phyloP scores from a whole-genome alignment of 352 stramenopile genomes.

The Discostella stelligera region DNA sequence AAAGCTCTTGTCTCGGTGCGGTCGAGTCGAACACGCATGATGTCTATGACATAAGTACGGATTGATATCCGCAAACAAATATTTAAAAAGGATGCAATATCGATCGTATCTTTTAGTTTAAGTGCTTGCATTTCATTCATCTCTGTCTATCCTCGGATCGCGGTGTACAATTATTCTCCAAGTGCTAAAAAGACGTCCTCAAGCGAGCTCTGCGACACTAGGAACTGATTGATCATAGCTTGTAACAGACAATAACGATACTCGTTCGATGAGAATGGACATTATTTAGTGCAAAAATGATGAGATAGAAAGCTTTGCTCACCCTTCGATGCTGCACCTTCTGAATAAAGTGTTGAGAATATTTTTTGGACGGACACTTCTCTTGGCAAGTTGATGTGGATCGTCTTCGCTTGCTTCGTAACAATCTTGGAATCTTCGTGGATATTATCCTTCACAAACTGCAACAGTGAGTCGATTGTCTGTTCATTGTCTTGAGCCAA shows the following conservation, averaged over 20 bases:
- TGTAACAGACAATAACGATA: neutral
- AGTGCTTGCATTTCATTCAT: too few relatives aligned
- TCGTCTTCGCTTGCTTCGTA: slow-evolving; percentile 57
- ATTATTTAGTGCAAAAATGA: neutral
- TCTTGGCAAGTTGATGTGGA: slow-evolving; percentile 55
- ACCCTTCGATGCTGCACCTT: slow-evolving; percentile 39
- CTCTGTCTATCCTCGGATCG: too few relatives aligned
- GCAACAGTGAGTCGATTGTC: slow-evolving; percentile 30
- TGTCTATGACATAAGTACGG: too few relatives aligned
- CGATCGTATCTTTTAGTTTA: too few relatives aligned
- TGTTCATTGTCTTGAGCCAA: slow-evolving; percentile 35
- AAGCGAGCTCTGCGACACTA: slow-evolving; percentile 63
- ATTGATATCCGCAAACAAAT: too few relatives aligned
- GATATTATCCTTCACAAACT: slow-evolving; percentile 51
- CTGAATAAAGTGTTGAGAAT: slow-evolving; percentile 52
- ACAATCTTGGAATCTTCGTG: slow-evolving; percentile 50
- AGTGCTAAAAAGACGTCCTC: slow-evolving; percentile 69
- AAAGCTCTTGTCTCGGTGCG: too few relatives aligned
- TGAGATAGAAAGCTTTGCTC: neutral
- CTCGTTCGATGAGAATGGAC: neutral
- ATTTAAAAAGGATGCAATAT: too few relatives aligned
- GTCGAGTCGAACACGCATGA: too few relatives aligned
- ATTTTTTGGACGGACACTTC: slow-evolving; percentile 49
- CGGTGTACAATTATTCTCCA: slow-evolving; percentile 34
- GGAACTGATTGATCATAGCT: slow-evolving; percentile 65